These are phyloP conservation scores for Citrus australasica DNA, from an alignment of 345 rosid genomes.

Conservation along the genomic window DNA sequence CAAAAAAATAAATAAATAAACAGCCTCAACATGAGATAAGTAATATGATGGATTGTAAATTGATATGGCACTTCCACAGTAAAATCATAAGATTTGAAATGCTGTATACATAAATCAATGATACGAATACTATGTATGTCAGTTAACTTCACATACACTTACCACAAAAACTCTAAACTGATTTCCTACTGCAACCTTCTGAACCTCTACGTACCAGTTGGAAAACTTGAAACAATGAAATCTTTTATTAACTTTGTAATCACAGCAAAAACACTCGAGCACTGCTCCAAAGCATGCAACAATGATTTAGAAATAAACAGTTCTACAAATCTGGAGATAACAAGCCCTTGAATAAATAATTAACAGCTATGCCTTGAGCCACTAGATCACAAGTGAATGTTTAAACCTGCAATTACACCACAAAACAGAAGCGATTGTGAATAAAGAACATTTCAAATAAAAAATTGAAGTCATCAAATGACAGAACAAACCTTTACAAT, in stretches of 20 bases:
- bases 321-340: slow-evolving; percentile 25
- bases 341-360: slow-evolving; percentile 30
- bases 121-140: slow-evolving; percentile 6
- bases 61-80: background rate
- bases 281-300: slow-evolving; percentile 32
- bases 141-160: slow-evolving; percentile 35
- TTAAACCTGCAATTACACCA: slow-evolving; percentile 51
- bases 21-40: background rate
- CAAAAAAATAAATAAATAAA: no score
- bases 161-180: slow-evolving; percentile 39
- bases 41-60: background rate
- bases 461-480: background rate
- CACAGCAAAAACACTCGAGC: slow-evolving; percentile 28
- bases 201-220: slow-evolving; percentile 43
- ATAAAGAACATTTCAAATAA: background rate
- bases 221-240: slow-evolving; percentile 27
- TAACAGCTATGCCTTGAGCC: slow-evolving; percentile 27
- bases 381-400: slow-evolving; percentile 18
- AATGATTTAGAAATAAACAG: slow-evolving; percentile 22
- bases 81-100: background rate
- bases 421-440: slow-evolving; percentile 21
- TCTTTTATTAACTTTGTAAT: slow-evolving; percentile 33
- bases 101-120: background rate
- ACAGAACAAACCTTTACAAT: background rate
- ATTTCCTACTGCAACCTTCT: slow-evolving; percentile 42